Evolutionary conservation across 2,329 filamentous ascomycete species (phyloP).

Genomic region (Tolypocladium tundrense): DNA sequence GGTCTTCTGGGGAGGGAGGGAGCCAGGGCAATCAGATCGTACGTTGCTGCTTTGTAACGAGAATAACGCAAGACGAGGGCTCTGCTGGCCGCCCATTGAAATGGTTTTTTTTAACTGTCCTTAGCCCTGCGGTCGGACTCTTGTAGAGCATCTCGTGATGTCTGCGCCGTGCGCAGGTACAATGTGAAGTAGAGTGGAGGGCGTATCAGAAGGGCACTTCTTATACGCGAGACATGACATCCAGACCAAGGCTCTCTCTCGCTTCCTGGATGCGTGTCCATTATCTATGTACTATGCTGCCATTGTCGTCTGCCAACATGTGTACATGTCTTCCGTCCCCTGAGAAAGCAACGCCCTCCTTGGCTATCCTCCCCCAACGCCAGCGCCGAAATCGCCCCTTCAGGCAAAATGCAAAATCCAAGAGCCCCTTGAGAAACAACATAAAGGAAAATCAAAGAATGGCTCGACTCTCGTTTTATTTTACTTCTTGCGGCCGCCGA

Average conservation of each 20-base stretch:
- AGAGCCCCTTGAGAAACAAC: not conserved
- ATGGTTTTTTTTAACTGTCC: not conserved
- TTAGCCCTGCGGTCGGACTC: not conserved
- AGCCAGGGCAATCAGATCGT: not conserved
- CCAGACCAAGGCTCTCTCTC: not conserved
- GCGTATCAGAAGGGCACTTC: not conserved
- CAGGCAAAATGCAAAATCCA: not conserved
- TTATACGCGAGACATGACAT: not conserved
- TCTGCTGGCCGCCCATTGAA: not conserved
- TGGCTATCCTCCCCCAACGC: not conserved
- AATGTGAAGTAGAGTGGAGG: not conserved
- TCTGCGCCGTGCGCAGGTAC: not conserved
- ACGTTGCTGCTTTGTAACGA: not conserved
- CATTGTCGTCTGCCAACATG: not conserved
- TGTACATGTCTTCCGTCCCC: not conserved
- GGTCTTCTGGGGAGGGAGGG: not conserved
- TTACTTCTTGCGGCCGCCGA: constrained; percentile 40
- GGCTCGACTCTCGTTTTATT: constrained; percentile 1
- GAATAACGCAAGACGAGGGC: not conserved
- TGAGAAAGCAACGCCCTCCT: not conserved
- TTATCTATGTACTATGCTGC: not conserved
- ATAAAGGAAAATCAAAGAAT: not conserved
- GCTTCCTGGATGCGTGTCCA: not conserved
- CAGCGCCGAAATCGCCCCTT: constrained; percentile 1
- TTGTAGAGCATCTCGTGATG: not conserved